phyloP scores from a whole-genome alignment of 257 asterid species.

The Paraleonurus japonicus region DNA sequence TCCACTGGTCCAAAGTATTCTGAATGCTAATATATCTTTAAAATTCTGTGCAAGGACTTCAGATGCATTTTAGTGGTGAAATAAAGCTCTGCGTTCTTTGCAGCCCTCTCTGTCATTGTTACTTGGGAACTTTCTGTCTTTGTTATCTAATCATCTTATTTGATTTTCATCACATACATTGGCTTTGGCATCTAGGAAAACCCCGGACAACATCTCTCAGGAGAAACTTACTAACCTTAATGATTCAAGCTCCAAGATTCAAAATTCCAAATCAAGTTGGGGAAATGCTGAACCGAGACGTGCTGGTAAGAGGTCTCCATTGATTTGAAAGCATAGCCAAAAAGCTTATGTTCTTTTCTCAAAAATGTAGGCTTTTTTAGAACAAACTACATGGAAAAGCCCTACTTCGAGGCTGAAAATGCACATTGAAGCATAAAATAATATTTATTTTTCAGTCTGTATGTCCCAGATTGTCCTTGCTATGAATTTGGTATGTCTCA shows the following conservation, averaged over 20 bases:
- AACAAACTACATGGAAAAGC: background rate
- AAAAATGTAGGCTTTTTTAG: background rate
- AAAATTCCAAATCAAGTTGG: slow-evolving; percentile 29
- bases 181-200: slow-evolving; percentile 36
- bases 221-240: slow-evolving; percentile 29
- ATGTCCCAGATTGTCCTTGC: background rate
- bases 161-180: slow-evolving; percentile 13
- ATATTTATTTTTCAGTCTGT: background rate
- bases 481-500: background rate
- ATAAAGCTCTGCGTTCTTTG: slow-evolving; percentile 1
- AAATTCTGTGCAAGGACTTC: background rate
- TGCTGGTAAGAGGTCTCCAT: slow-evolving; percentile 57
- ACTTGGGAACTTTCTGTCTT: slow-evolving; percentile 5
- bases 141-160: slow-evolving; percentile 18
- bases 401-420: background rate
- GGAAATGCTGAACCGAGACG: slow-evolving; percentile 49
- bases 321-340: slow-evolving; percentile 17
- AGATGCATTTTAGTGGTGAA: slow-evolving; percentile 21
- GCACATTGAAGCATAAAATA: background rate
- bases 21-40: slow-evolving; percentile 16
- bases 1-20: background rate
- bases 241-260: slow-evolving; percentile 30
- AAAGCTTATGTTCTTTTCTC: slow-evolving; percentile 7
- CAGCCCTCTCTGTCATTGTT: slow-evolving; percentile 1
- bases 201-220: slow-evolving; percentile 34